phyloP scores from a whole-genome alignment of 129 eudicot genomes.

The Logfia minima region DNA sequence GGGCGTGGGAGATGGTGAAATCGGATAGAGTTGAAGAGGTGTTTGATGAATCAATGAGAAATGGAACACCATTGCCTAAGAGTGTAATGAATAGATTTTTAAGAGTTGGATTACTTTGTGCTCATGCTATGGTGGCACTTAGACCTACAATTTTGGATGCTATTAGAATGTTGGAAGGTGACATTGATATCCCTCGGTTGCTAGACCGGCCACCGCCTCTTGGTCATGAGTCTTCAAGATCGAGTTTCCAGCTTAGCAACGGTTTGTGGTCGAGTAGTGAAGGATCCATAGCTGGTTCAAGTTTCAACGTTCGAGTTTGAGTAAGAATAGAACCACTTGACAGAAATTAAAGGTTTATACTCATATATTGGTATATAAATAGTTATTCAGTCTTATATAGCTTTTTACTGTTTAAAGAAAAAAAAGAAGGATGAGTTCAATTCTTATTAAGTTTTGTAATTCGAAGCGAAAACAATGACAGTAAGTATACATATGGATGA shows the following conservation, averaged over 20 bases:
- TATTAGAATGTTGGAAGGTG: constrained; percentile 82
- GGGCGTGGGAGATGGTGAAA: constrained; percentile 70
- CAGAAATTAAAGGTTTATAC: too few species aligned
- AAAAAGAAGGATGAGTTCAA: too few species aligned
- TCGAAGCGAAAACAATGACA: too few species aligned
- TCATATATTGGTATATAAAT: not conserved
- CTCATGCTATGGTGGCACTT: constrained; percentile 78
- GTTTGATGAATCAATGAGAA: constrained; percentile 42
- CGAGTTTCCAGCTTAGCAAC: constrained; percentile 29
- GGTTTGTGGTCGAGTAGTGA: constrained; percentile 38
- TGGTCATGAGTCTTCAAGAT: constrained; percentile 40
- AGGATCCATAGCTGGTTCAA: constrained; percentile 23
- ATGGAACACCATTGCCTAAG: constrained; percentile 44
- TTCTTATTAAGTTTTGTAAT: too few species aligned
- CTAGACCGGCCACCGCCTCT: constrained; percentile 69
- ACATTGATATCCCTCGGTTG: constrained; percentile 62
- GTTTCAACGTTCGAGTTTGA: constrained; percentile 8
- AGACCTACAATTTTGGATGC: constrained; percentile 79
- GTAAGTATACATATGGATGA: too few species aligned
- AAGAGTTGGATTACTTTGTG: constrained; percentile 70
- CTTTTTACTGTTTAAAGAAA: too few species aligned
- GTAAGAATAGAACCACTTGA: not conserved
- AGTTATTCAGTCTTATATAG: too few species aligned
- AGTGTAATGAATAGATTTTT: constrained; percentile 68
- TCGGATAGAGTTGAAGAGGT: constrained; percentile 41